Evolutionary conservation across 345 rosid species (phyloP), one percentile per base, ranked within the genome.

Genomic region (Syzygium aqueum): DNA sequence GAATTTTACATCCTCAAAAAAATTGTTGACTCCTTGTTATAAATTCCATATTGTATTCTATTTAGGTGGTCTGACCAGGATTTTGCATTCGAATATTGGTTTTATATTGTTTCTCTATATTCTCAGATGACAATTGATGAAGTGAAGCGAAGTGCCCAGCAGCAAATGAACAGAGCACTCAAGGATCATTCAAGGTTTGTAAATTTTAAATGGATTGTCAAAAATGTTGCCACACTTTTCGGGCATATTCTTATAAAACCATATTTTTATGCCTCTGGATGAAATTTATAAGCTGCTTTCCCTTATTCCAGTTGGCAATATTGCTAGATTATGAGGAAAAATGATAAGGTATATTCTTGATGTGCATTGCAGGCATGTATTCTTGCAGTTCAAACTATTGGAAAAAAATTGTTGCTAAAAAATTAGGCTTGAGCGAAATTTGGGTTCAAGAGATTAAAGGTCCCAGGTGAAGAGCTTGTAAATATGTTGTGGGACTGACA

Each of bases 91-190:
- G 30, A 84, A 37, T 84, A n/a, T 84, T 11, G 59, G 43, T 84
- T 73, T 73, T 22, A 37, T 37, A 37, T 73, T 37, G 82, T 19
- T 84, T 78, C 77, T 77, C 77, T 91, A 73, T 73, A 37, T 37
- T 73, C 49, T 73, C 82, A 97, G 99, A 96, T 94, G 96, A 97
- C 99, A 61, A 95, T 96, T 91, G 96, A 97, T 93, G 99, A 90
- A 89, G 98, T 96, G 28, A 96, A 92, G 93, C 99, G 99, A 84
- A 94, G 95, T 91, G 99, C 99, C 88, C 99, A 95, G 90, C 94
- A 96, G 89, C 98, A 95, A 90, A 96, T 97, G 91, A 93, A 92
- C 90, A 95, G 91, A 90, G 99, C 99, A 49, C 90, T 97, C 91
- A 97, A 95, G 92, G 95, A 97, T 94, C 99, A 95, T 84, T 87